phyloP scores from a whole-genome alignment of 2,329 filamentous ascomycete genomes.

The Elsinoe batatas region DNA sequence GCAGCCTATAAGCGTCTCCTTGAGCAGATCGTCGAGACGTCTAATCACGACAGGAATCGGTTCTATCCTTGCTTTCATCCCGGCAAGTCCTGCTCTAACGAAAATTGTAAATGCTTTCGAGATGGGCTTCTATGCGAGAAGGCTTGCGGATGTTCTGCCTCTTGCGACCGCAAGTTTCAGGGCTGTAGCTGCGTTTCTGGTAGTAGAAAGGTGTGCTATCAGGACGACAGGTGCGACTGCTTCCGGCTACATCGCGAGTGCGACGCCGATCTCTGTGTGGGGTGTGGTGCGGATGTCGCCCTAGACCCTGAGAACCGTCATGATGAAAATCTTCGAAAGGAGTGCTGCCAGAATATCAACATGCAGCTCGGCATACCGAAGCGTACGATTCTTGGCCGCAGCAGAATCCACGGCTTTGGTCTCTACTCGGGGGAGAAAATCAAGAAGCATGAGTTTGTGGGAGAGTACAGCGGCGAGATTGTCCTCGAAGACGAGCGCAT shows the following conservation, averaged over 20 bases:
- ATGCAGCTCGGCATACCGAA: slow-evolving; percentile 60
- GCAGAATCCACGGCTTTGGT: slow-evolving; percentile 65
- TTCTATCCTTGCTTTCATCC: slow-evolving; percentile 60
- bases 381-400: slow-evolving; percentile 58
- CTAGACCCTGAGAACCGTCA: slow-evolving; percentile 59
- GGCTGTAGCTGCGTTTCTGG: slow-evolving; percentile 31
- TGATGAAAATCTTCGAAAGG: slow-evolving; percentile 45
- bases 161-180: slow-evolving; percentile 44
- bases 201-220: slow-evolving; percentile 23
- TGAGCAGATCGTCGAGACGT: not conserved
- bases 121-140: slow-evolving; percentile 60
- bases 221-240: slow-evolving; percentile 53
- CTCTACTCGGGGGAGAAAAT: slow-evolving; percentile 63
- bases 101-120: slow-evolving; percentile 52
- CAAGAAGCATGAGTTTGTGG: slow-evolving; percentile 59
- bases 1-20: not conserved
- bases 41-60: slow-evolving; percentile 40
- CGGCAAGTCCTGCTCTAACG: slow-evolving; percentile 52
- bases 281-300: slow-evolving; percentile 59
- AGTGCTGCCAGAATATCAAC: slow-evolving; percentile 60
- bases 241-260: slow-evolving; percentile 66
- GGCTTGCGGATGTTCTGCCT: slow-evolving; percentile 55
- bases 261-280: slow-evolving; percentile 63
- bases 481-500: slow-evolving; percentile 61
- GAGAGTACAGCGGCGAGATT: slow-evolving; percentile 72